Percentiles rank a stretch among this genome's conserved stretches.
These are phyloP conservation scores for Cynara cardunculus DNA, from an alignment of 129 eudicot species.

Conservation along the genomic window DNA sequence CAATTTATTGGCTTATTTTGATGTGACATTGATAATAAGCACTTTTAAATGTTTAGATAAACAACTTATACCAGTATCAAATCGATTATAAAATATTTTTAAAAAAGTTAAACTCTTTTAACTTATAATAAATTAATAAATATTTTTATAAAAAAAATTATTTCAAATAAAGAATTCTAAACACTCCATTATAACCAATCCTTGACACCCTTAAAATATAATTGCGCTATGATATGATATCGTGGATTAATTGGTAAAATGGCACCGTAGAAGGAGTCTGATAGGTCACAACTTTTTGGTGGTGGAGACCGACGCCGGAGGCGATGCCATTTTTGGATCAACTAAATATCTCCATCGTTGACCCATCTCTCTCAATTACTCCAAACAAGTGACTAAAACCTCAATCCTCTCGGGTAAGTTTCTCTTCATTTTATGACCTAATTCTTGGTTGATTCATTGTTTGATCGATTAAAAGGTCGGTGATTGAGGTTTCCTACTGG, in stretches of 20 bases:
- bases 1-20: too few relatives aligned
- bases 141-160: too few relatives aligned
- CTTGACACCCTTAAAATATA: too few relatives aligned
- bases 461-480: background rate
- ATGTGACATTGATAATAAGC: too few relatives aligned
- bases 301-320: slow-evolving; percentile 2
- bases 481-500: background rate
- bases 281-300: background rate
- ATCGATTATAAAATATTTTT: too few relatives aligned
- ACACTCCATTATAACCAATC: too few relatives aligned
- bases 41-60: too few relatives aligned
- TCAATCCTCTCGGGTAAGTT: slow-evolving; percentile 9
- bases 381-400: background rate
- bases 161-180: too few relatives aligned
- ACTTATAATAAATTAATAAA: too few relatives aligned
- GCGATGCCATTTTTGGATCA: slow-evolving; percentile 6
- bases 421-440: background rate
- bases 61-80: too few relatives aligned
- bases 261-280: background rate
- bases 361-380: background rate
- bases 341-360: background rate
- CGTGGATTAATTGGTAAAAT: background rate
- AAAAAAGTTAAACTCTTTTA: too few relatives aligned
- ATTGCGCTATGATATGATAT: too few relatives aligned
- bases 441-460: background rate